Base-by-base conservation (phyloP, 1,284 basidiomycete genomes). In the Irpex sp. region DNA sequence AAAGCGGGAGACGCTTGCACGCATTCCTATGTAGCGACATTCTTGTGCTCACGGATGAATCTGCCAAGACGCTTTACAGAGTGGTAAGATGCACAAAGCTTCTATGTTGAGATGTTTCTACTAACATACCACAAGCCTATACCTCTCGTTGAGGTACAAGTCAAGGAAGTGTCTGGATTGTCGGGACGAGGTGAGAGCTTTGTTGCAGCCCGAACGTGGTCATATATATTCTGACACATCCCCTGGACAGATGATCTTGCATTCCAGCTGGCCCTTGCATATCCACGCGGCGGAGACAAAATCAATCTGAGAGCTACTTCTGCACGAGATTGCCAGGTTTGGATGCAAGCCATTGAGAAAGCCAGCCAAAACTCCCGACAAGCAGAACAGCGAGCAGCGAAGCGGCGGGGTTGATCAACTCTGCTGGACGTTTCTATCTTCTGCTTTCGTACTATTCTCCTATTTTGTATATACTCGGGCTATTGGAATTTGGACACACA, bases 1-100 rank as follows among this genome's bases (percentile, higher is more conserved):
- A 94, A 78, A 93, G 92, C 64, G 89, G 93, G 0, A 81, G 92
- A 53, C 92, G 88, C 71, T 75, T 98, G 51, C 82, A 86, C 54
- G 84, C 83, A n/a, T 87, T 93, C 72, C 73, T 94, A 63, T 94
- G 92, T 68, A 93, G 83, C 69, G 92, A 95, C 69, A 89, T 94
- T 54, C 71, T 95, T 47, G 87, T 95, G 1, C 78, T 95, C 53
- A 88, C 91, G 11, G 90, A 94, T 67, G 86, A 87, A 36, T 74
- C 74, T 2, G 83, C 83, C 26, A 85, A 83, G 65, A 85, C 85
- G 8, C 73, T 95, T 11, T 95, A 95, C 74, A 85, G 90, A 49
- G 91, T 94, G 86, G 93, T 94, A 63, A 69, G n/a, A n/a, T n/a
- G n/a, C n/a, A n/a, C n/a, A n/a, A n/a, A n/a, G n/a, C n/a, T n/a